Evolutionary conservation across 768 basidiomycete genomes (phyloP), one percentile per base, ranked within the genome.

Genomic region (Phaeolepiota aurea): DNA sequence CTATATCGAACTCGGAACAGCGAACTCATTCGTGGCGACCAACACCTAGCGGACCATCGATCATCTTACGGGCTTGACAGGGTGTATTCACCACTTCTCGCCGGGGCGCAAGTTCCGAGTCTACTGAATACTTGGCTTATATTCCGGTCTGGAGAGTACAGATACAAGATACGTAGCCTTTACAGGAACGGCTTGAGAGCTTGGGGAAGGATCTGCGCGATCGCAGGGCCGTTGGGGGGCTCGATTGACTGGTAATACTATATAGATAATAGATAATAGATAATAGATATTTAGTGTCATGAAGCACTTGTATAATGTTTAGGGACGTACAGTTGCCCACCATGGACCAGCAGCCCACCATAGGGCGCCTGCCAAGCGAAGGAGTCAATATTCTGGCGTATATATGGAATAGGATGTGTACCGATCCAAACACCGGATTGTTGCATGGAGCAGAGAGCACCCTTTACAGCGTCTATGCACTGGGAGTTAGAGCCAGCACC

Each of bases 291-390:
- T n/a, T n/a, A n/a, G n/a, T n/a, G n/a, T n/a, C n/a, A n/a, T n/a
- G n/a, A n/a, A n/a, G n/a, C n/a, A n/a, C n/a, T n/a, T n/a, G n/a
- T n/a, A n/a, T n/a, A n/a, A n/a, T n/a, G n/a, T n/a, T n/a, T n/a
- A n/a, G n/a, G n/a, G 16, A 71, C 73, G 59, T 49, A 75, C 74
- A 55, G 45, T 52, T 23, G 66, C 69, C 75, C 75, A 76, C 74
- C 77, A 79, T 32, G 74, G 76, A 1, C 77, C 77, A 44, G 76
- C 77, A 44, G 76, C 74, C 78, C 76, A 79, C 71, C 72, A 78
- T 19, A 53, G 20, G 40, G 52, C 54, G 44, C 64, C 48, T 45
- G 16, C 4, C 25, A 13, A 10, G 7, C 18, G 9, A 31, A 10
- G 9, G 28, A 10, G 28, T 31, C 13, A 40, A 25, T 13, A 12